Percentiles rank a stretch among this genome's conserved stretches.
Conservation (phyloP, 2,329 filamentous ascomycete species). For the Penicillium sp. region DNA sequence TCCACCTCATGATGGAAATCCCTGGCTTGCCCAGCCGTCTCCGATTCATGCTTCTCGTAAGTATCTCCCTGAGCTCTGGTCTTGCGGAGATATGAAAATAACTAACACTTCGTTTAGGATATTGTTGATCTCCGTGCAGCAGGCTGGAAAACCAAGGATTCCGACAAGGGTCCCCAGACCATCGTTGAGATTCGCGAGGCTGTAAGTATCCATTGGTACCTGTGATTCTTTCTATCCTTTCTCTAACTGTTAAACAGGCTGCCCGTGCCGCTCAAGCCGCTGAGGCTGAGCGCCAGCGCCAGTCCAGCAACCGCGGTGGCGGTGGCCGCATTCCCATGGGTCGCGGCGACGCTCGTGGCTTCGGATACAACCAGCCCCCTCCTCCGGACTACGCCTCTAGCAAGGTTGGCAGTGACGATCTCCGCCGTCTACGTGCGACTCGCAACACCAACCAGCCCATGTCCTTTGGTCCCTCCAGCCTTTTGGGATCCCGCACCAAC, state of each 20-base stretch:
- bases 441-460: slow-evolving; percentile 61
- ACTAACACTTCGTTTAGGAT: slow-evolving; percentile 50
- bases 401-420: slow-evolving; percentile 85
- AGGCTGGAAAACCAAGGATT: slow-evolving; percentile 81
- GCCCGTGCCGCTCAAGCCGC: slow-evolving; percentile 75
- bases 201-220: slow-evolving; percentile 45
- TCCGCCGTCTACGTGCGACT: slow-evolving; percentile 67
- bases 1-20: slow-evolving; percentile 74
- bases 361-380: slow-evolving; percentile 65
- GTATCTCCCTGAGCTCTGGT: slow-evolving; percentile 13
- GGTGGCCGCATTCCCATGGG: slow-evolving; percentile 68
- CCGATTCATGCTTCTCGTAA: slow-evolving; percentile 85
- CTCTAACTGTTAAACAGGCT: slow-evolving; percentile 45
- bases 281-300: slow-evolving; percentile 59
- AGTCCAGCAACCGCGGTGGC: slow-evolving; percentile 55
- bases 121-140: slow-evolving; percentile 75
- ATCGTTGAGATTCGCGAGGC: slow-evolving; percentile 85
- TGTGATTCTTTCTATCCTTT: slow-evolving; percentile 5
- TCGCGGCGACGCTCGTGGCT: slow-evolving; percentile 82
- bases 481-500: slow-evolving; percentile 86
- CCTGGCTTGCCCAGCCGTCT: slow-evolving; percentile 81
- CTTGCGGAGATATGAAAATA: background rate
- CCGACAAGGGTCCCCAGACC: slow-evolving; percentile 93
- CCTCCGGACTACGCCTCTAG: slow-evolving; percentile 69
- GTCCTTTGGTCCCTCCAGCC: slow-evolving; percentile 75